A percentile compares a stretch with the other conserved stretches of the same genome.
phyloP scores from a whole-genome alignment of 495 filamentous ascomycete species.

The Penicillium pulvis region DNA sequence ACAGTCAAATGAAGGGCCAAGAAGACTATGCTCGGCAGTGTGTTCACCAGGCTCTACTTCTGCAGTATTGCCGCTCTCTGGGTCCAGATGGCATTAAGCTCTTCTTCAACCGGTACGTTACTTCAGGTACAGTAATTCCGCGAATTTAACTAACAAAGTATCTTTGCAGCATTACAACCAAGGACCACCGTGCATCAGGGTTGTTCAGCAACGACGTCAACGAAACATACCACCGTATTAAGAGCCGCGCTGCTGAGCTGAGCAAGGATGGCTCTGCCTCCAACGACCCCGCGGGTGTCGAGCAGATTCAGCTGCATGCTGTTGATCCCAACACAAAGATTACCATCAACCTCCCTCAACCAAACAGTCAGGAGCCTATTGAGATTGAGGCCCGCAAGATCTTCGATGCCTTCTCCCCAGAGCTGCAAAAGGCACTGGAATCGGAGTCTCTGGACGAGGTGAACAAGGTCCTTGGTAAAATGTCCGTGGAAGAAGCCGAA shows the following conservation, averaged over 20 bases:
- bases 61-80: slow-evolving; percentile 92
- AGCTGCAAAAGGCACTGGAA: slow-evolving; percentile 78
- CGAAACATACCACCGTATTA: slow-evolving; percentile 80
- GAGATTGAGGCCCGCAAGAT: slow-evolving; percentile 69
- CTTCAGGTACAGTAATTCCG: neutral
- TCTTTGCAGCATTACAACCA: slow-evolving; percentile 73
- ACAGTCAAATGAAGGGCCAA: slow-evolving; percentile 72
- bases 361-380: slow-evolving; percentile 62
- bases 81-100: slow-evolving; percentile 85
- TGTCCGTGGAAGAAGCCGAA: slow-evolving; percentile 93
- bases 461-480: slow-evolving; percentile 91
- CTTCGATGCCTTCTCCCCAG: slow-evolving; percentile 81
- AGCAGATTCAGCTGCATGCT: slow-evolving; percentile 96
- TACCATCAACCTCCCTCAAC: slow-evolving; percentile 74
- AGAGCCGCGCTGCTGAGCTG: slow-evolving; percentile 75
- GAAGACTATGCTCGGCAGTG: slow-evolving; percentile 80
- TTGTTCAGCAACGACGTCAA: slow-evolving; percentile 93
- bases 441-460: slow-evolving; percentile 88
- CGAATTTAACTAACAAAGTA: slow-evolving; percentile 12
- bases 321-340: slow-evolving; percentile 93
- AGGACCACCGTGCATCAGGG: slow-evolving; percentile 86
- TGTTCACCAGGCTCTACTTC: slow-evolving; percentile 87
- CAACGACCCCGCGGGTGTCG: slow-evolving; percentile 71
- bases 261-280: slow-evolving; percentile 63
- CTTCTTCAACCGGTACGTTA: slow-evolving; percentile 81